Evolutionary conservation across 2,329 filamentous ascomycete genomes (phyloP), one percentile per base, ranked within the genome.

Genomic region (Rhynchosporium agropyri): DNA sequence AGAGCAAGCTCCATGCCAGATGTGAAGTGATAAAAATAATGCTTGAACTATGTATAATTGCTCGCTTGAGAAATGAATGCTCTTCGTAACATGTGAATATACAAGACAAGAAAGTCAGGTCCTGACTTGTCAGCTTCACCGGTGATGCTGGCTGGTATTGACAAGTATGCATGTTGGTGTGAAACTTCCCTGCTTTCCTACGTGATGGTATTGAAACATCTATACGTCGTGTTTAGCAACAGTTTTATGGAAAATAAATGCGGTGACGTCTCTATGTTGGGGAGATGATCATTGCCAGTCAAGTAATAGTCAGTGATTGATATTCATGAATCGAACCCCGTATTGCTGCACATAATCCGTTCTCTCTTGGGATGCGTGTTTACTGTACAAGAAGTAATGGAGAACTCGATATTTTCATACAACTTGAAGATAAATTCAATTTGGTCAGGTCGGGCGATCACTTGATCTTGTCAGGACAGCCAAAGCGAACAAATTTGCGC

Each of bases 391-490:
- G 13, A 42, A 54, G 12, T n/a, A 54, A 15, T 54, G 51, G 31
- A 28, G 40, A 10, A 10, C 12, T 12, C 42, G 43, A 20, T 46
- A 42, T 54, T 36, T 33, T 40, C 20, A 13, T 13, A 20, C 1
- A 29, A 54, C 36, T 54, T 2, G 20, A 54, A 42, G n/a, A 3
- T 33, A 33, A 40, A 20, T 6, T n/a, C 33, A 40, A n/a, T 9
- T 26, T 51, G 50, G n/a, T 9, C 0, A 5, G 51, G 33, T 9
- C 0, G 12, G 51, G 33, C 20, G 51, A 38, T 53, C 50, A 53
- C 50, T 53, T 33, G 36, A 54, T 54, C 51, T 28, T 12, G 36
- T 54, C 50, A 54, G 26, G 40, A 40, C n/a, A 40, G 8, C 33
- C 36, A 33, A 31, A 42, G 13, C 8, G 31, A 42, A 40, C 20